phyloP scores from a whole-genome alignment of 257 asterid genomes.

The Rhazya stricta region DNA sequence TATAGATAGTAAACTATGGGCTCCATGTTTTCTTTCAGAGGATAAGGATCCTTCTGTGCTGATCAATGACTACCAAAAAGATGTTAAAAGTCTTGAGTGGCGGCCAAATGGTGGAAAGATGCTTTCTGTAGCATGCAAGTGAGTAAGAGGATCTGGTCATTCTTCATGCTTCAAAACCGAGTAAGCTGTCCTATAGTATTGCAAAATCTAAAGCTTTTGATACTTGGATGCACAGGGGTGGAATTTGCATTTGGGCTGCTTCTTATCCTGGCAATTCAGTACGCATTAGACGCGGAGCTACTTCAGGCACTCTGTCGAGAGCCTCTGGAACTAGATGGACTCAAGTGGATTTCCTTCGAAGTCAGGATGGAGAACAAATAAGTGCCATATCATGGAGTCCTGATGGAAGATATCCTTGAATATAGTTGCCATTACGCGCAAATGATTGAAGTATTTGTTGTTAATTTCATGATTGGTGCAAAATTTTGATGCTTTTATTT shows the following conservation, averaged over 20 bases:
- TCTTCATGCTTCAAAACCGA: constrained; percentile 13
- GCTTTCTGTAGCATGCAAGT: constrained; percentile 94
- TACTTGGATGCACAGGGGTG: constrained; percentile 56
- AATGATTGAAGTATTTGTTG: background rate
- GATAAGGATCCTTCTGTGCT: constrained; percentile 61
- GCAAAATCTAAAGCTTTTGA: constrained; percentile 8
- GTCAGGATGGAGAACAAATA: constrained; percentile 62
- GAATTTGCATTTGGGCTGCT: constrained; percentile 95
- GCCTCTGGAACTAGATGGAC: constrained; percentile 78
- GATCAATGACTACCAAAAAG: constrained; percentile 63
- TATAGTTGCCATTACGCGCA: background rate
- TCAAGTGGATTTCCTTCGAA: constrained; percentile 79
- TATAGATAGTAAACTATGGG: background rate
- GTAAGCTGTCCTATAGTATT: background rate
- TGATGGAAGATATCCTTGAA: constrained; percentile 86
- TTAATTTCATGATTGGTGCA: background rate
- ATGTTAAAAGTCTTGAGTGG: constrained; percentile 80
- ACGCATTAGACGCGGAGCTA: constrained; percentile 67
- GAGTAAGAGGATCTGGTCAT: constrained; percentile 25
- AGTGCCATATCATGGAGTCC: constrained; percentile 98
- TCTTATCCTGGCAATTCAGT: constrained; percentile 82
- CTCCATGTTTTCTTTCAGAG: constrained; percentile 38
- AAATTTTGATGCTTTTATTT: background rate
- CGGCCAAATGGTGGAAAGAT: constrained; percentile 91
- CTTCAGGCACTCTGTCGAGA: constrained; percentile 66